Evolutionary conservation across 1,284 basidiomycete genomes (phyloP).

Genomic region (Ustilago trichophora): DNA sequence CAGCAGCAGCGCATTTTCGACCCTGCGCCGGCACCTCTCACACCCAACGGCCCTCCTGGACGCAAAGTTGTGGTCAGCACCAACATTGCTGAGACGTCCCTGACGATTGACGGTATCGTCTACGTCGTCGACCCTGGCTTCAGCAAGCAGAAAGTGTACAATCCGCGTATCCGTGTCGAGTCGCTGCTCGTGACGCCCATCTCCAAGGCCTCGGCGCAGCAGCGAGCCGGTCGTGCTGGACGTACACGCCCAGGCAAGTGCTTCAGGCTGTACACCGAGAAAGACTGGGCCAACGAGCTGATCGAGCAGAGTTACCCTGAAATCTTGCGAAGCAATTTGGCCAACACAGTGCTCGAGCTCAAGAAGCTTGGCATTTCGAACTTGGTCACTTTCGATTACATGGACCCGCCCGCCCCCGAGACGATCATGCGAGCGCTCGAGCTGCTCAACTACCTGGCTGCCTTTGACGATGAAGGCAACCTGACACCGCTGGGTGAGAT

Average conservation of each 20-base stretch:
- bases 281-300: constrained; percentile 85
- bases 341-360: constrained; percentile 91
- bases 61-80: constrained; percentile 95
- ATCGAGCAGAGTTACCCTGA: constrained; percentile 98
- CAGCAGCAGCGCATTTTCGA: constrained; percentile 97
- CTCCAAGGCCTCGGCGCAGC: constrained; percentile 94
- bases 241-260: constrained; percentile 96
- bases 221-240: constrained; percentile 94
- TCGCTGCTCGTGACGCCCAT: constrained; percentile 92
- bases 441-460: constrained; percentile 88
- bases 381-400: constrained; percentile 80
- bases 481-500: constrained; percentile 85
- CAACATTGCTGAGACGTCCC: constrained; percentile 96
- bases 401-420: constrained; percentile 81
- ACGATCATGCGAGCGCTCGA: constrained; percentile 98
- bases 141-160: constrained; percentile 97
- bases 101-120: constrained; percentile 98
- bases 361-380: constrained; percentile 82
- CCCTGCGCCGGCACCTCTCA: constrained; percentile 76
- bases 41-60: constrained; percentile 78
- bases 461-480: constrained; percentile 92
- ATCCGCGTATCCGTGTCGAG: constrained; percentile 94
- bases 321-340: constrained; percentile 82
- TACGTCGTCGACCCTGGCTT: constrained; percentile 99
- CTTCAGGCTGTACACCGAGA: constrained; percentile 95